Conservation (phyloP, 352 stramenopile species). For the Pythium dissimile region DNA sequence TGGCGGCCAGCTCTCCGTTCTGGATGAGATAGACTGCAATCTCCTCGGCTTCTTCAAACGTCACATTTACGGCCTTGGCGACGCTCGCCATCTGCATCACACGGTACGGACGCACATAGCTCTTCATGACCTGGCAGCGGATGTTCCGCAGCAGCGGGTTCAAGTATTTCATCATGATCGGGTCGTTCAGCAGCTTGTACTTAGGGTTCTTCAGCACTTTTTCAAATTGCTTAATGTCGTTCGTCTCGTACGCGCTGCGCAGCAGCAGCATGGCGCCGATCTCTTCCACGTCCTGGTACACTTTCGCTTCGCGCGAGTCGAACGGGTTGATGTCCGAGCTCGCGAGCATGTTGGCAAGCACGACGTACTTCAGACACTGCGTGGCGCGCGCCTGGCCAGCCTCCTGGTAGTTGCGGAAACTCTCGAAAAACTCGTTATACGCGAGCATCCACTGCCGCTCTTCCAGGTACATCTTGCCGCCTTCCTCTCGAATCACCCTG, state of each 20-base stretch:
- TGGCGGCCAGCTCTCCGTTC: slow-evolving; percentile 82
- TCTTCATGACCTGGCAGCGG: slow-evolving; percentile 90
- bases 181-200: slow-evolving; percentile 89
- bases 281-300: slow-evolving; percentile 81
- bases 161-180: slow-evolving; percentile 91
- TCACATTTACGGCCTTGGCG: slow-evolving; percentile 88
- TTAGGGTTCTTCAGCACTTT: slow-evolving; percentile 89
- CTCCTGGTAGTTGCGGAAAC: slow-evolving; percentile 92
- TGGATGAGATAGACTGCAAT: slow-evolving; percentile 92
- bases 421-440: slow-evolving; percentile 94
- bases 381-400: slow-evolving; percentile 85
- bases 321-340: slow-evolving; percentile 94
- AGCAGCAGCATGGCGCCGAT: slow-evolving; percentile 76
- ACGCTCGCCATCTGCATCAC: slow-evolving; percentile 87
- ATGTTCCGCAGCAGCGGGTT: slow-evolving; percentile 92
- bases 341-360: slow-evolving; percentile 91
- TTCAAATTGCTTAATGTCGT: slow-evolving; percentile 94
- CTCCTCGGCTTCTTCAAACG: slow-evolving; percentile 81
- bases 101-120: slow-evolving; percentile 89
- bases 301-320: slow-evolving; percentile 91
- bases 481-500: slow-evolving; percentile 88
- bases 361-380: slow-evolving; percentile 91
- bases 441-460: slow-evolving; percentile 86
- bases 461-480: slow-evolving; percentile 92
- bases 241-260: slow-evolving; percentile 67